Evolutionary conservation across 257 asterid species (phyloP).

Genomic region (Solanum lignicaule): DNA sequence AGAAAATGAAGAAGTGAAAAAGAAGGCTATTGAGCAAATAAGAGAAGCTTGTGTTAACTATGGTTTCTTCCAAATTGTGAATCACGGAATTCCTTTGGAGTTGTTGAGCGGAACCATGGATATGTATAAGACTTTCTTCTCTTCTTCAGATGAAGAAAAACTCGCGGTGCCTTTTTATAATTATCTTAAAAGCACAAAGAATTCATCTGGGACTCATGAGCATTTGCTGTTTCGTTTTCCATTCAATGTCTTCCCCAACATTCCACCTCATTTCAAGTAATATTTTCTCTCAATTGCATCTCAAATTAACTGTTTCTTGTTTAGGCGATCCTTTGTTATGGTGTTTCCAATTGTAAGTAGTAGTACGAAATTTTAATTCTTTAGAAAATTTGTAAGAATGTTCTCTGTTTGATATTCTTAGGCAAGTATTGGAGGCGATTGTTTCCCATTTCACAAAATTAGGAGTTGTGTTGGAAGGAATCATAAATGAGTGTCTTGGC

Average conservation of each 20-base stretch:
- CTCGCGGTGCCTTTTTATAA: constrained; percentile 12
- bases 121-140: constrained; percentile 20
- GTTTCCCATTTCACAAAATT: constrained; percentile 20
- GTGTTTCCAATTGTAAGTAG: neutral
- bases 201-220: constrained; percentile 31
- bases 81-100: constrained; percentile 31
- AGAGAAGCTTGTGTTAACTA: constrained; percentile 22
- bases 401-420: neutral
- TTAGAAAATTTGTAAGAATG: neutral
- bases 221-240: constrained; percentile 33
- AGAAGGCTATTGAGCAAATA: neutral
- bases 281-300: neutral
- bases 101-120: constrained; percentile 15
- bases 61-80: constrained; percentile 33
- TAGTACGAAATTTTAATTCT: neutral
- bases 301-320: neutral
- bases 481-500: constrained; percentile 44
- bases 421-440: constrained; percentile 33
- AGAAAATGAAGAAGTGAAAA: neutral
- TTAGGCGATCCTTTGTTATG: neutral
- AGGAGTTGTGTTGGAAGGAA: constrained; percentile 22
- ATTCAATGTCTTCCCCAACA: neutral
- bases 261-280: constrained; percentile 15
- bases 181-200: constrained; percentile 29
- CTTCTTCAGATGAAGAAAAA: constrained; percentile 27